Evolutionary conservation across 345 rosid genomes (phyloP).

Genomic region (Moricandia moricandioides): DNA sequence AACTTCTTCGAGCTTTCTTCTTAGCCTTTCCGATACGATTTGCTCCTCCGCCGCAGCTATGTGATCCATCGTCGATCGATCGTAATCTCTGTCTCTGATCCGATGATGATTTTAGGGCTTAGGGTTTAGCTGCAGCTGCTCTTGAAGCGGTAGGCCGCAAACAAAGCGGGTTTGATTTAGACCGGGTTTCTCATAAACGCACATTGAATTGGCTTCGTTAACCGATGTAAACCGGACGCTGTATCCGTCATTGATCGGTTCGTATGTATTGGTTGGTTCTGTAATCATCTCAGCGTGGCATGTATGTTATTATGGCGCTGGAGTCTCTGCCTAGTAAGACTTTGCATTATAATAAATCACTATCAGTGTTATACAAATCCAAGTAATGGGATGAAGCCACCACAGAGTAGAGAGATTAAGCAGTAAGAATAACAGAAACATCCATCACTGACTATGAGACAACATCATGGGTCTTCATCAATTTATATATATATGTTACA

Average conservation of each 20-base stretch:
- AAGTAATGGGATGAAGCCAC: neutral
- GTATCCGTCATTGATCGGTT: neutral
- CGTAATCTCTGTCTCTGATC: neutral
- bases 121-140: conserved; percentile 23
- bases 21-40: conserved; percentile 61
- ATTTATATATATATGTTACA: conserved; percentile 1
- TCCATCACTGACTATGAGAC: neutral
- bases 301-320: neutral
- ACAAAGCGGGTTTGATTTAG: neutral
- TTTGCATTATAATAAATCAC: conserved; percentile 1
- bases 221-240: conserved; percentile 1
- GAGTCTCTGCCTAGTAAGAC: no score
- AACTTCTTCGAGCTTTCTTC: conserved; percentile 64
- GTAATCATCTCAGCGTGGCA: neutral
- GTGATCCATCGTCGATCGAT: conserved; percentile 54
- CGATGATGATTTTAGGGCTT: conserved; percentile 9
- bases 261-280: neutral
- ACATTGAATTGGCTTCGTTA: neutral
- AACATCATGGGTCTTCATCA: neutral
- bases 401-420: conserved; percentile 1
- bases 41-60: conserved; percentile 63
- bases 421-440: conserved; percentile 11
- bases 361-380: neutral
- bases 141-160: neutral
- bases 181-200: neutral